Evolutionary conservation across 352 stramenopile genomes (phyloP).

Genomic region (Globisporangium yorkense): DNA sequence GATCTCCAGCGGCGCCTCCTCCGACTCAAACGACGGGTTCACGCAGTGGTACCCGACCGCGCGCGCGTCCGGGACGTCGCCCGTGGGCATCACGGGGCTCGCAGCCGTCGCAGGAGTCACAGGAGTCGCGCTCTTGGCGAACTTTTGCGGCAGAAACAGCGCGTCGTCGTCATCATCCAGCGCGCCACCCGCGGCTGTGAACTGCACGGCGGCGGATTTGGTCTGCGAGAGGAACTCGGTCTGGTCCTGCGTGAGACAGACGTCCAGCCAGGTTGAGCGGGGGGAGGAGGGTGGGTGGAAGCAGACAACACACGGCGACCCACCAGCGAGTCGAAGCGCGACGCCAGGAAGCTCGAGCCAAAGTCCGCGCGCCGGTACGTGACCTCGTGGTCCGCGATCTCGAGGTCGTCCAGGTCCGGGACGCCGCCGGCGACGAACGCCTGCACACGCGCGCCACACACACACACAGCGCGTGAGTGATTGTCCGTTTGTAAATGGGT

Average conservation of each 20-base stretch:
- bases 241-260: slow-evolving; percentile 12
- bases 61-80: slow-evolving; percentile 43
- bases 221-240: slow-evolving; percentile 15
- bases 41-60: slow-evolving; percentile 51
- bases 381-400: slow-evolving; percentile 34
- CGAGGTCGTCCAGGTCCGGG: slow-evolving; percentile 26
- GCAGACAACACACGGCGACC: neutral
- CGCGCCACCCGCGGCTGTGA: slow-evolving; percentile 5
- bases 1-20: slow-evolving; percentile 32
- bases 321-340: slow-evolving; percentile 58
- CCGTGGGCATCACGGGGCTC: slow-evolving; percentile 21
- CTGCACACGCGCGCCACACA: slow-evolving; percentile 2
- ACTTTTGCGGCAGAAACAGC: neutral
- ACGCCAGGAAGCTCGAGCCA: slow-evolving; percentile 47
- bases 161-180: slow-evolving; percentile 31
- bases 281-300: neutral
- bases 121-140: neutral
- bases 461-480: slow-evolving; percentile 14
- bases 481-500: neutral
- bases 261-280: neutral
- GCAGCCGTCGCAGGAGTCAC: neutral
- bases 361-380: slow-evolving; percentile 59
- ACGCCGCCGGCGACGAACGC: slow-evolving; percentile 22
- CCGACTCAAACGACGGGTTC: slow-evolving; percentile 73
- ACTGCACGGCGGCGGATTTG: slow-evolving; percentile 23